Conservation (phyloP, 2,329 filamentous ascomycete species). For the Ceratocystis colombiana region DNA sequence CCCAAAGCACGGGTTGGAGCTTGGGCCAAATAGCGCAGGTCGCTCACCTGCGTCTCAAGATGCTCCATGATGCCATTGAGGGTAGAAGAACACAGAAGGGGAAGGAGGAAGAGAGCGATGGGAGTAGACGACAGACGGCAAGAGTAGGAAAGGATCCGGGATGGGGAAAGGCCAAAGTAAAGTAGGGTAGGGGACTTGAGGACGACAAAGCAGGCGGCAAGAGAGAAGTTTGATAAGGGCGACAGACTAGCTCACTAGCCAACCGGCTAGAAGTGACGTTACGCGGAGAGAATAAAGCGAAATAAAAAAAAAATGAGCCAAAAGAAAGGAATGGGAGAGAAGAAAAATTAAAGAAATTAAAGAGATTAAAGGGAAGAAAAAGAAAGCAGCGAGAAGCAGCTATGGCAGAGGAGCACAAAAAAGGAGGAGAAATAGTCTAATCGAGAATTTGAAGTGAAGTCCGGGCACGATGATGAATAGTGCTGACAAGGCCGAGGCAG, state of each 20-base stretch:
- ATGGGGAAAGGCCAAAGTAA: background rate
- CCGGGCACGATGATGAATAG: background rate
- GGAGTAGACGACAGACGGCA: background rate
- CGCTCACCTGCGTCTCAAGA: constrained; percentile 45
- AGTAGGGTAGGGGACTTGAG: background rate
- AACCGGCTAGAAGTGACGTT: background rate
- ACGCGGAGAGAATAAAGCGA: background rate
- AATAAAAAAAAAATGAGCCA: background rate
- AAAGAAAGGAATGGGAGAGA: constrained; percentile 4
- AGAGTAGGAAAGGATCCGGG: background rate
- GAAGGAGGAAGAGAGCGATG: background rate
- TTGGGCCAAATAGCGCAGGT: constrained; percentile 43
- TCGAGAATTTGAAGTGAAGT: background rate
- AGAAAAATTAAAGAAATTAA: background rate
- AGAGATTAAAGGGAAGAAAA: background rate
- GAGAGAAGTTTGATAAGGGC: background rate
- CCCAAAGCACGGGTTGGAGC: constrained; percentile 32
- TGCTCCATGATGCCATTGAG: constrained; percentile 39
- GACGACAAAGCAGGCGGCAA: background rate
- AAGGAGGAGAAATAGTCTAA: background rate
- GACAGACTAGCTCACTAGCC: background rate
- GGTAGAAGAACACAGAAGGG: constrained; percentile 1
- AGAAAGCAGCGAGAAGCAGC: background rate
- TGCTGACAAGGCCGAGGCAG: background rate
- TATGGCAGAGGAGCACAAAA: background rate